Percentiles rank a stretch among this genome's conserved stretches.
These are phyloP conservation scores for Papiliotrema nemorosa DNA, from an alignment of 1,284 basidiomycete species.

Conservation along the genomic window DNA sequence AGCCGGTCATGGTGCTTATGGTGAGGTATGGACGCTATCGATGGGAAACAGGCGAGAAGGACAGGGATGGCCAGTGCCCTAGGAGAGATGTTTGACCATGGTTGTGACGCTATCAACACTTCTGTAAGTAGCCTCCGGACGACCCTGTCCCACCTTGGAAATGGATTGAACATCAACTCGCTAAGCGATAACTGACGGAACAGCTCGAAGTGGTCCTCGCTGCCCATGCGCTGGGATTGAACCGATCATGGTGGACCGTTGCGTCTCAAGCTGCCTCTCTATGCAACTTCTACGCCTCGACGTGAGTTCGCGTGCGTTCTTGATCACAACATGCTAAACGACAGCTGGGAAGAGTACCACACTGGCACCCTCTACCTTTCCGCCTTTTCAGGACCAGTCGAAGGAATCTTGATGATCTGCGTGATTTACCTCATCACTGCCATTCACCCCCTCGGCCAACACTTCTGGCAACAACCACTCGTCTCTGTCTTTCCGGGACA, in stretches of 20 bases:
- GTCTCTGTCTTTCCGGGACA: constrained; percentile 31
- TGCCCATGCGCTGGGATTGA: constrained; percentile 82
- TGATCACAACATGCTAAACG: not conserved
- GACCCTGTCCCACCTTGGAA: too few species aligned
- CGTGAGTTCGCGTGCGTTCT: constrained; percentile 20
- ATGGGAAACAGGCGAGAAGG: constrained; percentile 87
- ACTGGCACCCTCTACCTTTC: constrained; percentile 87
- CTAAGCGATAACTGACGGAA: too few species aligned
- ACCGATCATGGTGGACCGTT: constrained; percentile 94
- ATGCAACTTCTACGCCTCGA: constrained; percentile 83
- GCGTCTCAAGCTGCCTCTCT: constrained; percentile 79
- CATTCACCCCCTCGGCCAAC: constrained; percentile 57
- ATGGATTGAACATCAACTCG: too few species aligned
- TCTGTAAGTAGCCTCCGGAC: constrained; percentile 24
- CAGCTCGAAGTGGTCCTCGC: constrained; percentile 80
- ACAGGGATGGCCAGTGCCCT: constrained; percentile 95
- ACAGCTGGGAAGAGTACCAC: constrained; percentile 96
- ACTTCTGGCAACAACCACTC: constrained; percentile 63
- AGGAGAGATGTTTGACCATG: constrained; percentile 87
- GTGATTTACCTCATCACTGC: constrained; percentile 73
- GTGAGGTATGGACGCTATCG: constrained; percentile 49
- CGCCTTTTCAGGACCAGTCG: constrained; percentile 93
- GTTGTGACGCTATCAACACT: constrained; percentile 48
- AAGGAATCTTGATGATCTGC: constrained; percentile 88
- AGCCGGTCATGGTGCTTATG: not conserved